phyloP scores from a whole-genome alignment of 495 filamentous ascomycete genomes.

The Penicillium herquei region DNA sequence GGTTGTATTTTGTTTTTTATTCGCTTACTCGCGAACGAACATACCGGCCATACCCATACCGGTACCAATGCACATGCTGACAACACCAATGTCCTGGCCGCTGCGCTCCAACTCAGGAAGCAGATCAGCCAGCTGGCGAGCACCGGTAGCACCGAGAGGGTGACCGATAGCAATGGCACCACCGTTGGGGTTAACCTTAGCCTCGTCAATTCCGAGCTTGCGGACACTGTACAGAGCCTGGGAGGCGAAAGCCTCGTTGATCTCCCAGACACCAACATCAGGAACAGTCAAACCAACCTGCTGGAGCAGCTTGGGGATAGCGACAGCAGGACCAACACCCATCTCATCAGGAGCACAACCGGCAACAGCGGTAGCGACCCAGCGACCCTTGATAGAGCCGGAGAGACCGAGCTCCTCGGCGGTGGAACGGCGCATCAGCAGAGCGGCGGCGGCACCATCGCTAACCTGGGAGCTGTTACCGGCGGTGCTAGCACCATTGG shows the following conservation, averaged over 20 bases:
- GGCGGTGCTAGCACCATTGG: slow-evolving; percentile 72
- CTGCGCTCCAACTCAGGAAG: slow-evolving; percentile 66
- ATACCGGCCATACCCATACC: slow-evolving; percentile 91
- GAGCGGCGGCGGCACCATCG: slow-evolving; percentile 79
- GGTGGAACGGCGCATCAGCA: slow-evolving; percentile 83
- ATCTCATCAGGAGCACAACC: slow-evolving; percentile 89
- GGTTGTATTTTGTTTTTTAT: background rate
- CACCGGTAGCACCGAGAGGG: slow-evolving; percentile 88
- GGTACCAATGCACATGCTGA: slow-evolving; percentile 88
- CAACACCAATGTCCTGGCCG: slow-evolving; percentile 64
- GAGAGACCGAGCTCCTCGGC: slow-evolving; percentile 70
- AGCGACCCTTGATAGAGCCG: slow-evolving; percentile 71
- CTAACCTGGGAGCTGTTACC: slow-evolving; percentile 86
- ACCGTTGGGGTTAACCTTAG: slow-evolving; percentile 83
- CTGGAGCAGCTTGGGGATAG: slow-evolving; percentile 75
- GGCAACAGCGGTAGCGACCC: slow-evolving; percentile 67
- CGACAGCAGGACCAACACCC: slow-evolving; percentile 84
- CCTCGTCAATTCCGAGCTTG: slow-evolving; percentile 65
- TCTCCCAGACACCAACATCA: slow-evolving; percentile 89
- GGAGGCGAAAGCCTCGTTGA: slow-evolving; percentile 94
- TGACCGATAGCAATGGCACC: slow-evolving; percentile 93
- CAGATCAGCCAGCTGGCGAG: slow-evolving; percentile 74
- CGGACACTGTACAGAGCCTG: slow-evolving; percentile 81
- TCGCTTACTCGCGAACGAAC: slow-evolving; percentile 72
- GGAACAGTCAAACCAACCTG: slow-evolving; percentile 59